Conservation (phyloP, 176 grass and related monocot genomes). For the Rhipidocladum racemiflorum region DNA sequence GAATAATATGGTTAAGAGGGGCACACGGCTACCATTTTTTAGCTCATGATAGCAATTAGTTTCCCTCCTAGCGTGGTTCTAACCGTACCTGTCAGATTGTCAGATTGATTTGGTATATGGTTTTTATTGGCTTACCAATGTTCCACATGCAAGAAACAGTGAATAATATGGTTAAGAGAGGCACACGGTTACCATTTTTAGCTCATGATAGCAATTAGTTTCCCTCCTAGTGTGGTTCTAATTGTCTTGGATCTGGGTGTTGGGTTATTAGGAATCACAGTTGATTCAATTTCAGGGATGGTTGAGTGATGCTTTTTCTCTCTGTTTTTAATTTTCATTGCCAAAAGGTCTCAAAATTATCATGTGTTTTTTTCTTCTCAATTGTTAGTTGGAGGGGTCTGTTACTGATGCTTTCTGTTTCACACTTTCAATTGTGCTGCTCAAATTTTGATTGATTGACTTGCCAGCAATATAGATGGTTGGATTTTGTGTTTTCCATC, state of each 20-base stretch:
- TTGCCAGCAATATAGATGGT: not conserved
- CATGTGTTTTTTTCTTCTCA: not conserved
- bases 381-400: conserved; percentile 19
- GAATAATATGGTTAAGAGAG: conserved; percentile 5
- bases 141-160: not conserved
- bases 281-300: conserved; percentile 4
- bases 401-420: not conserved
- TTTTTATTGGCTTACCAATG: not conserved
- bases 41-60: conserved; percentile 14
- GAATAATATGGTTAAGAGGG: conserved; percentile 4
- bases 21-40: not conserved
- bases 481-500: not conserved
- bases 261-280: not conserved
- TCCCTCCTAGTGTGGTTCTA: not conserved
- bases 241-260: conserved; percentile 4
- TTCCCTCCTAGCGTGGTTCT: not conserved
- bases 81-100: no score
- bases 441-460: not conserved
- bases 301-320: not conserved
- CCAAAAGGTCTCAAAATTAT: not conserved
- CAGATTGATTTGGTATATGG: not conserved
- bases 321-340: not conserved
- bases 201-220: conserved; percentile 12
- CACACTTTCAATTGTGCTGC: not conserved
- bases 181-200: not conserved